Percentiles rank a stretch among this genome's conserved stretches.
These are phyloP conservation scores for Malus hybrid DNA, from an alignment of 331 rosid genomes.

Conservation along the genomic window DNA sequence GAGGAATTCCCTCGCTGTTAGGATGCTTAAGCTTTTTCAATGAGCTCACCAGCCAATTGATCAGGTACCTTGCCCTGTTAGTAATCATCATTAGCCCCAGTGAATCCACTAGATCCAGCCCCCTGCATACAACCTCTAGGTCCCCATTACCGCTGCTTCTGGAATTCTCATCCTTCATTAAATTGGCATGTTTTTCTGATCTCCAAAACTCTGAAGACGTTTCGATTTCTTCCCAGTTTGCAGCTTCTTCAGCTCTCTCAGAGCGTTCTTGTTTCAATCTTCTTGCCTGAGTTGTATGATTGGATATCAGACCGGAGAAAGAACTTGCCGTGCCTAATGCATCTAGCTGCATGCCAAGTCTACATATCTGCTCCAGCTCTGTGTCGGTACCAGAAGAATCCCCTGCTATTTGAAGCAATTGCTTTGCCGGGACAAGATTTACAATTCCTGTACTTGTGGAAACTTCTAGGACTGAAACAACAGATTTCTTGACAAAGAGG, in stretches of 20 bases:
- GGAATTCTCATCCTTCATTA: constrained; percentile 1
- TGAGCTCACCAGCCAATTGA: constrained; percentile 82
- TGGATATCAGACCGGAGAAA: constrained; percentile 54
- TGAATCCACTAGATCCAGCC: constrained; percentile 74
- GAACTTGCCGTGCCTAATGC: constrained; percentile 29
- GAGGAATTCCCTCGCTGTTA: constrained; percentile 42
- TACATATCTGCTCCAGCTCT: constrained; percentile 7
- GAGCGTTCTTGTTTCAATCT: constrained; percentile 34
- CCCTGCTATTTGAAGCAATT: constrained; percentile 29
- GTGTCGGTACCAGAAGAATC: constrained; percentile 51
- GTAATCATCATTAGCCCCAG: constrained; percentile 47
- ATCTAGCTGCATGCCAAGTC: constrained; percentile 15
- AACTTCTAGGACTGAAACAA: constrained; percentile 42
- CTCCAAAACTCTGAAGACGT: not conserved
- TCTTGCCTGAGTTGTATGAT: constrained; percentile 15
- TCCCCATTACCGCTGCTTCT: constrained; percentile 21
- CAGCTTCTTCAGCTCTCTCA: constrained; percentile 12
- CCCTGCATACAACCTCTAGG: constrained; percentile 44
- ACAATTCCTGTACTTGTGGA: constrained; percentile 62
- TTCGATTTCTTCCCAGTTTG: constrained; percentile 14
- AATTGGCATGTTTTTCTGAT: too few species aligned
- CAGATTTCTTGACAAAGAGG: constrained; percentile 73
- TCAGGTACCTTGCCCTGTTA: constrained; percentile 66
- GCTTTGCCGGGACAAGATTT: constrained; percentile 50
- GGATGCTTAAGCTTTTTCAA: constrained; percentile 85